phyloP scores from a whole-genome alignment of 2,329 filamentous ascomycete species.

The Dactylonectria estremocensis region DNA sequence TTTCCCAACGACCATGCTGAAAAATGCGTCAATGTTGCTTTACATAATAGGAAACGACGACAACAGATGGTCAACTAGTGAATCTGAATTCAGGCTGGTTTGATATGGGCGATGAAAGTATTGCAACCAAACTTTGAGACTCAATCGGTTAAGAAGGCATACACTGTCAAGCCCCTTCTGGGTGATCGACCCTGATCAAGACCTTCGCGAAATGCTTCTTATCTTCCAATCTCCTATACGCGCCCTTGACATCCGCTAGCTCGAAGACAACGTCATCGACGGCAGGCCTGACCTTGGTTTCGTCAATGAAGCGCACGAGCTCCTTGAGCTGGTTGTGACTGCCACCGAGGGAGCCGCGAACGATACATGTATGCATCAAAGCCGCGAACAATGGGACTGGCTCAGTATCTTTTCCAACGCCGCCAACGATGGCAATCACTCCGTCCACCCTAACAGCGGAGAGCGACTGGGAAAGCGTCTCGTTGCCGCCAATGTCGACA shows the following conservation, averaged over 20 bases:
- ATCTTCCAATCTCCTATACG: slow-evolving; percentile 51
- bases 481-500: slow-evolving; percentile 76
- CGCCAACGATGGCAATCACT: slow-evolving; percentile 51
- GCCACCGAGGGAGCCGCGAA: slow-evolving; percentile 49
- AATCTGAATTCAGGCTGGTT: too few species aligned
- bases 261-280: slow-evolving; percentile 52
- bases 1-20: too few species aligned
- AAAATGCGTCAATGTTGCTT: too few species aligned
- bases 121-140: too few species aligned
- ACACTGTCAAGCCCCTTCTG: neutral
- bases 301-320: slow-evolving; percentile 51
- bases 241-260: slow-evolving; percentile 50
- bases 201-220: slow-evolving; percentile 57
- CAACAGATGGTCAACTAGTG: too few species aligned
- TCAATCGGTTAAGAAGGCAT: too few species aligned
- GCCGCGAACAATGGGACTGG: slow-evolving; percentile 45
- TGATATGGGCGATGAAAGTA: too few species aligned
- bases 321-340: slow-evolving; percentile 49
- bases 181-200: slow-evolving; percentile 48
- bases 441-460: slow-evolving; percentile 61
- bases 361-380: slow-evolving; percentile 46
- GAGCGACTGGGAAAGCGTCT: slow-evolving; percentile 71
- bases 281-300: slow-evolving; percentile 49
- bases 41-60: too few species aligned
- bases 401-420: slow-evolving; percentile 44